Base-by-base conservation (phyloP, 305 asterid genomes). In the Galium porrigens region DNA sequence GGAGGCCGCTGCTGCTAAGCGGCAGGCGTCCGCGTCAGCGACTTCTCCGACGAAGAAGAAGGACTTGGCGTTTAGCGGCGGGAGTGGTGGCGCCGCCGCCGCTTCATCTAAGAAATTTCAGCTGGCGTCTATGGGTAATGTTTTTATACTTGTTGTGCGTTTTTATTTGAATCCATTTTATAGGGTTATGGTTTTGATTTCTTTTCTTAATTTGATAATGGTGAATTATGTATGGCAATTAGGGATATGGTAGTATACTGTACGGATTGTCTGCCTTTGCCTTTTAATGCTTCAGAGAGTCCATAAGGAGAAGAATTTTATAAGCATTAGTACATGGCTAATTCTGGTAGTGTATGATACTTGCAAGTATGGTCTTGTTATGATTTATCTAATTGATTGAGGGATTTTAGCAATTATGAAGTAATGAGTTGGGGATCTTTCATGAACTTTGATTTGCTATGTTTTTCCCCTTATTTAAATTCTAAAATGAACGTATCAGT, bases 1-100 rank as follows among this genome's bases (percentile, higher is more conserved):
- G 59, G 82, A 81, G 53, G 86, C 86, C 12, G 86, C 89, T 2
- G 86, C 82, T 14, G 89, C 89, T 1, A 84, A 81, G 81, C 71
- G 85, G 64, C 73, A 75, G 2, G 76, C 85, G 11, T 73, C 80
- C 6, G 58, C 74, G 33, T 20, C 77, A 27, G 56, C 72, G 52
- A 63, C 66, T 54, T 53, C 74, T 54, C 68, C 79, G 49, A 78
- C 72, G 2, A 73, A 68, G 73, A 79, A 74, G 64, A 78, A 75
- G 55, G 82, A 76, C 56, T 70, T 69, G 58, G 57, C 61, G 3
- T 74, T 72, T 56, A 49, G 71, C 74, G 55, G 71, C n/a, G 64
- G 58, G 39, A 9, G 30, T 18, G 57, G 63, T 34, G 68, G 20
- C 18, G 61, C 60, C 39, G 63, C 73, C 61, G 66, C 73, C 57